Percentiles rank a stretch among this genome's conserved stretches.
These are phyloP conservation scores for Tetraselmis striata DNA, from an alignment of 139 green algal genomes.

Conservation along the genomic window DNA sequence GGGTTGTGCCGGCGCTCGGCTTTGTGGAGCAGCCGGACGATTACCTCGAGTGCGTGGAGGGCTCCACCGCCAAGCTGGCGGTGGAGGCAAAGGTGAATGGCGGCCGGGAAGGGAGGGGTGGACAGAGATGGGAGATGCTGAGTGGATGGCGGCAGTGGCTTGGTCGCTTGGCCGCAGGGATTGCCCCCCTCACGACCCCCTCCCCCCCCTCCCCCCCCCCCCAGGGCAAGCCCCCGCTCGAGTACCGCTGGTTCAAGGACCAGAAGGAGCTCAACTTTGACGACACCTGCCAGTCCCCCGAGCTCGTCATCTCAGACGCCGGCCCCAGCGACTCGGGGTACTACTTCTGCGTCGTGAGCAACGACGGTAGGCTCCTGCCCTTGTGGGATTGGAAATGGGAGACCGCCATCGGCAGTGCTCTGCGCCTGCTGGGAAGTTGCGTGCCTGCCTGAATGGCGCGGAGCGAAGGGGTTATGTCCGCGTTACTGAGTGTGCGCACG, in stretches of 20 bases:
- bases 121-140: no score
- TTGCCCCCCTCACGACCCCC: no score
- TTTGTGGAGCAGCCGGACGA: not conserved
- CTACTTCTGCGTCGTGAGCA: not conserved
- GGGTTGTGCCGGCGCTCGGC: not conserved
- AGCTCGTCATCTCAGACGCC: not conserved
- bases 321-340: not conserved
- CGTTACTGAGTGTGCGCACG: no score
- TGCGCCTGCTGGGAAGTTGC: no score
- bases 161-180: no score
- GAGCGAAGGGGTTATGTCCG: no score
- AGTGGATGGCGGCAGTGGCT: no score
- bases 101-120: constrained; percentile 9
- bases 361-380: no score
- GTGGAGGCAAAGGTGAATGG: not conserved
- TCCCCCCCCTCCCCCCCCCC: no score
- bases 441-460: no score
- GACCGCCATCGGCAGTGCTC: no score
- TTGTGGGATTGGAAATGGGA: not conserved
- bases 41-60: not conserved
- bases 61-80: not conserved
- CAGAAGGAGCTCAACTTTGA: not conserved
- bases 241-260: not conserved
- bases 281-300: not conserved
- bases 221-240: not conserved